A percentile compares a stretch with the other conserved stretches of the same genome.
Conservation (phyloP, 441 rosid genomes). For the Gossypium laxum region DNA sequence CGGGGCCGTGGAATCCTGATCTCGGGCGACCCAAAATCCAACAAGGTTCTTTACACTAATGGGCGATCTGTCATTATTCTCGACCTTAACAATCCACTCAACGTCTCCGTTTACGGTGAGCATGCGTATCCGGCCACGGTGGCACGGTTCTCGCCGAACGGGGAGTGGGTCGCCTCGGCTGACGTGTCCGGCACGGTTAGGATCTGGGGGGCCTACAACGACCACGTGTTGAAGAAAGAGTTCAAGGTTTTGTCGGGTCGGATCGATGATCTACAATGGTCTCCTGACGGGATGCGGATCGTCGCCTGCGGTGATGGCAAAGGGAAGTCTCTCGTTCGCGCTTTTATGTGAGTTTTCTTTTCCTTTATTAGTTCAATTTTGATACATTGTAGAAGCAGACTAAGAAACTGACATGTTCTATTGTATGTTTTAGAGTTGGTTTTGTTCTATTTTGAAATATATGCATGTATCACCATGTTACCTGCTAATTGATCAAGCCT, state of each 20-base stretch:
- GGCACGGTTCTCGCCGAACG: slow-evolving; percentile 86
- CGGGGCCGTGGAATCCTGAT: slow-evolving; percentile 84
- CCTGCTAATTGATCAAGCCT: neutral
- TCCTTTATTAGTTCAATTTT: neutral
- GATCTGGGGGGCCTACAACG: slow-evolving; percentile 79
- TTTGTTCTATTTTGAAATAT: neutral
- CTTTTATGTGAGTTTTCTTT: slow-evolving; percentile 61
- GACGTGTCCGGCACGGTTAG: slow-evolving; percentile 73
- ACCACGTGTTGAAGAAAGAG: slow-evolving; percentile 76
- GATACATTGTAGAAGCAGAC: neutral
- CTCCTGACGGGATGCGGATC: slow-evolving; percentile 77
- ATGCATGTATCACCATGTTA: neutral
- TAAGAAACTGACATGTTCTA: neutral
- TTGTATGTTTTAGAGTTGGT: neutral
- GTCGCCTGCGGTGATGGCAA: slow-evolving; percentile 91
- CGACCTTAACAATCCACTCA: slow-evolving; percentile 64
- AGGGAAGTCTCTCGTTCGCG: slow-evolving; percentile 85
- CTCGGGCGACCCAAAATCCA: slow-evolving; percentile 65
- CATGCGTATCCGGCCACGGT: slow-evolving; percentile 86
- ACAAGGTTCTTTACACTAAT: slow-evolving; percentile 64
- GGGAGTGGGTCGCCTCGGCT: slow-evolving; percentile 88
- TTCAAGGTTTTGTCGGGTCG: slow-evolving; percentile 76
- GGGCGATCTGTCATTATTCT: slow-evolving; percentile 78
- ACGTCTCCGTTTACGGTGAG: slow-evolving; percentile 69
- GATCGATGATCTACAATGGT: slow-evolving; percentile 98